Conservation (phyloP, 2,329 filamentous ascomycete species). For the Ophidiomyces ophidiicola region DNA sequence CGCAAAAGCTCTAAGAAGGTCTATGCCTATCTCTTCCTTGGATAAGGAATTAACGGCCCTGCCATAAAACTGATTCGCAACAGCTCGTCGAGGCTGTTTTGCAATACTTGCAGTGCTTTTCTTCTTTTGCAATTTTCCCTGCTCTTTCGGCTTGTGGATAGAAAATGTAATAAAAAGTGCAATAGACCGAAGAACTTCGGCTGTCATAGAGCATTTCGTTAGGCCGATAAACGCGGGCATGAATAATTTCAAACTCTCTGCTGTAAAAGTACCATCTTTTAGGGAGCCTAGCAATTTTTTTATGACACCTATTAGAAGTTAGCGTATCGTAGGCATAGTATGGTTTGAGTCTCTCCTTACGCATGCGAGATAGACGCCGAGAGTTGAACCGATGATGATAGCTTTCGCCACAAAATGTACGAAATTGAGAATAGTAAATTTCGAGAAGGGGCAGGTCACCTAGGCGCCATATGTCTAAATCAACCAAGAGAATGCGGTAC, state of each 20-base stretch:
- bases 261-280: constrained; percentile 67
- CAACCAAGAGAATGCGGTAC: constrained; percentile 81
- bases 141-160: constrained; percentile 52
- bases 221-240: constrained; percentile 67
- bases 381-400: constrained; percentile 88
- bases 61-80: constrained; percentile 32
- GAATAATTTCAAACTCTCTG: constrained; percentile 62
- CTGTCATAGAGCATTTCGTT: constrained; percentile 66
- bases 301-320: constrained; percentile 56
- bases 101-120: constrained; percentile 32
- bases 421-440: constrained; percentile 86
- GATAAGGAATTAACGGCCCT: constrained; percentile 30
- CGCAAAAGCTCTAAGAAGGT: constrained; percentile 65
- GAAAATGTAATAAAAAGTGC: constrained; percentile 90
- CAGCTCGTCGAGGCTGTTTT: constrained; percentile 20
- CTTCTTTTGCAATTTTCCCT: constrained; percentile 32
- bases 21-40: constrained; percentile 59
- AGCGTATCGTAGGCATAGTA: constrained; percentile 12
- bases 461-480: constrained; percentile 84
- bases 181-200: constrained; percentile 72
- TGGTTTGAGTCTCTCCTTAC: constrained; percentile 42
- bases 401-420: constrained; percentile 76
- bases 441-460: constrained; percentile 65
- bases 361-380: constrained; percentile 74
- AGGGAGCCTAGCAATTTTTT: constrained; percentile 82